These are phyloP conservation scores for Metschnikowia continentalis DNA, from an alignment of 805 yeast species.

Conservation along the genomic window DNA sequence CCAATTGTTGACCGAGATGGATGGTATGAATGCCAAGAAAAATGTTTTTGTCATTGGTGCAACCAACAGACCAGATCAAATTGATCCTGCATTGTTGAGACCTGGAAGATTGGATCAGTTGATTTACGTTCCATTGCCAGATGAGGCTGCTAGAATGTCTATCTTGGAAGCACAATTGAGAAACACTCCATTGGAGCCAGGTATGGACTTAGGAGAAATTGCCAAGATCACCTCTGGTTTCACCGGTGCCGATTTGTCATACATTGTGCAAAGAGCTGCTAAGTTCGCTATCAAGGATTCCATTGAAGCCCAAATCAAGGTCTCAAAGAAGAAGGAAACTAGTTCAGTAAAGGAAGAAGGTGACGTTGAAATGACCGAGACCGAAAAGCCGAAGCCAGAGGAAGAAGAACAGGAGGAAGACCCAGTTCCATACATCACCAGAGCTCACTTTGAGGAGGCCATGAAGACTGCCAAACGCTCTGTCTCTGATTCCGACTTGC, in stretches of 20 bases:
- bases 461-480: constrained; percentile 99
- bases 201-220: constrained; percentile 79
- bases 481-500: constrained; percentile 93
- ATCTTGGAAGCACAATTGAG: constrained; percentile 94
- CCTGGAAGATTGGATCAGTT: constrained; percentile 99
- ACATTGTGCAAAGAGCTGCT: constrained; percentile 97
- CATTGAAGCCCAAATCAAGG: constrained; percentile 66
- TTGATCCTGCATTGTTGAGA: constrained; percentile 96
- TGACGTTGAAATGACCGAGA: constrained; percentile 48
- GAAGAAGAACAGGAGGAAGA: constrained; percentile 69
- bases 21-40: constrained; percentile 99
- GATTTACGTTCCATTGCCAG: constrained; percentile 98
- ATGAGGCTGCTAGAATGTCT: constrained; percentile 88
- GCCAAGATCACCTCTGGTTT: constrained; percentile 95
- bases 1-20: constrained; percentile 96
- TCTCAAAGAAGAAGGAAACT: constrained; percentile 39
- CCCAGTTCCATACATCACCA: constrained; percentile 92
- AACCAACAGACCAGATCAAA: constrained; percentile 98
- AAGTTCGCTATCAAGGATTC: constrained; percentile 98
- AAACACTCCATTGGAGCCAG: constrained; percentile 98
- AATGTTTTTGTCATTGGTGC: constrained; percentile 99
- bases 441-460: constrained; percentile 95
- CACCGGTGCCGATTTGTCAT: constrained; percentile 98
- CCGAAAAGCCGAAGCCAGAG: constrained; percentile 27
- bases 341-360: constrained; percentile 25